Conservation (phyloP, 352 stramenopile genomes). For the Pythium rhizo-oryzae region DNA sequence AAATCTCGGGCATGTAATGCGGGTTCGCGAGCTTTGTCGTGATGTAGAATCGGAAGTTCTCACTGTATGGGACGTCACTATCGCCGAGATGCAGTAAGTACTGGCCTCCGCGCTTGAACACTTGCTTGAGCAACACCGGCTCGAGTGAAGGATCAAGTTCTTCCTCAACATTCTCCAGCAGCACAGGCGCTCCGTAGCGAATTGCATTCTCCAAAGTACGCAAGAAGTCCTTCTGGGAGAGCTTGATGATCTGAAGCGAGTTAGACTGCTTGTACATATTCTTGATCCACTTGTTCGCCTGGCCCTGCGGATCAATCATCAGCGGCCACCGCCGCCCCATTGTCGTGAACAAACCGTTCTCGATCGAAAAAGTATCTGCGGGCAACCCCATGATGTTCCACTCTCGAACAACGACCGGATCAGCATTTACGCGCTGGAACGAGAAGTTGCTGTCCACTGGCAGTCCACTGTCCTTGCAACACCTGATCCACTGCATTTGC, state of each 20-base stretch:
- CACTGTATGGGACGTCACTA: conserved; percentile 90
- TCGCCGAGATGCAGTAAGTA: conserved; percentile 91
- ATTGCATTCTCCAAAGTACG: conserved; percentile 92
- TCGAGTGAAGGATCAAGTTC: conserved; percentile 94
- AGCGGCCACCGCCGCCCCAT: conserved; percentile 94
- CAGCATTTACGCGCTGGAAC: conserved; percentile 87
- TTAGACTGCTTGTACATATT: conserved; percentile 93
- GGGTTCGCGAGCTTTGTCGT: conserved; percentile 94
- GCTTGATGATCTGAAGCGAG: conserved; percentile 91
- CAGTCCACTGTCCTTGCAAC: conserved; percentile 83
- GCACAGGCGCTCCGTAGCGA: conserved; percentile 92
- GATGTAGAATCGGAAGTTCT: conserved; percentile 95
- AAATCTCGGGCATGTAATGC: conserved; percentile 94
- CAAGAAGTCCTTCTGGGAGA: conserved; percentile 92
- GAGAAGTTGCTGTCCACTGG: conserved; percentile 86
- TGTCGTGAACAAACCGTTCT: conserved; percentile 96
- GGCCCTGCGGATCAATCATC: conserved; percentile 95
- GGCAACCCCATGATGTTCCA: conserved; percentile 96
- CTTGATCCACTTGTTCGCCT: conserved; percentile 96
- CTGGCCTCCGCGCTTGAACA: conserved; percentile 93
- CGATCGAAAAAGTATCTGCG: conserved; percentile 92
- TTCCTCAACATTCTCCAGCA: conserved; percentile 93
- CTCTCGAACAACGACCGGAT: conserved; percentile 91
- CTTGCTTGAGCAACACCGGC: conserved; percentile 92
- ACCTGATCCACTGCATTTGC: conserved; percentile 73